Conservation (phyloP, 352 stramenopile genomes). For the Phytophthora nicotianae region DNA sequence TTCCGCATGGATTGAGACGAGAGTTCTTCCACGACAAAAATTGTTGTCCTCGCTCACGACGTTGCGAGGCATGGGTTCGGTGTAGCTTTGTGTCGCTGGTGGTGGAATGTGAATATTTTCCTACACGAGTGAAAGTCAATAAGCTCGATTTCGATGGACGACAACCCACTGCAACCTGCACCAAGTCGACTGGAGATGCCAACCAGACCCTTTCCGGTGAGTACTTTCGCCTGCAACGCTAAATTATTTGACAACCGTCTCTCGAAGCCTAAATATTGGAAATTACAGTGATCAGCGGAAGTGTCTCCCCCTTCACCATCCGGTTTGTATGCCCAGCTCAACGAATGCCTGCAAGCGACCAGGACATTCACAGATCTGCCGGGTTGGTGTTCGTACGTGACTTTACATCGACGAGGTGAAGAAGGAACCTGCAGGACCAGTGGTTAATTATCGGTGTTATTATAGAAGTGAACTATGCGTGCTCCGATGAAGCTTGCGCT, state of each 20-base stretch:
- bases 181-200: conserved; percentile 10
- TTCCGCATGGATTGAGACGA: too few species aligned
- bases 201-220: background rate
- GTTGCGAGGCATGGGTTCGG: conserved; percentile 15
- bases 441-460: conserved; percentile 1
- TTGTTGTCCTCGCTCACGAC: conserved; percentile 11
- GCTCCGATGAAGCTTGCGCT: conserved; percentile 35
- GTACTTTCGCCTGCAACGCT: conserved; percentile 29
- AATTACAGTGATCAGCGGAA: conserved; percentile 31
- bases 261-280: conserved; percentile 25
- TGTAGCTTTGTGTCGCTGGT: conserved; percentile 10
- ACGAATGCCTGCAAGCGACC: background rate
- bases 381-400: conserved; percentile 31
- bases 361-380: conserved; percentile 27
- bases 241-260: conserved; percentile 29
- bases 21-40: too few species aligned
- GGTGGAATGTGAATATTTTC: conserved; percentile 19
- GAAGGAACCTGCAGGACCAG: background rate
- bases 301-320: conserved; percentile 28
- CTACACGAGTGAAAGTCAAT: conserved; percentile 15
- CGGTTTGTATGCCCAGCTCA: conserved; percentile 28
- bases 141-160: conserved; percentile 24
- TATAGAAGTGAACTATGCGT: conserved; percentile 13
- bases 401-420: conserved; percentile 5
- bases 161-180: conserved; percentile 25